Evolutionary conservation across 192 early-diverging fungal species (phyloP), one percentile per base, ranked within the genome.

Genomic region (Podila minutissima): DNA sequence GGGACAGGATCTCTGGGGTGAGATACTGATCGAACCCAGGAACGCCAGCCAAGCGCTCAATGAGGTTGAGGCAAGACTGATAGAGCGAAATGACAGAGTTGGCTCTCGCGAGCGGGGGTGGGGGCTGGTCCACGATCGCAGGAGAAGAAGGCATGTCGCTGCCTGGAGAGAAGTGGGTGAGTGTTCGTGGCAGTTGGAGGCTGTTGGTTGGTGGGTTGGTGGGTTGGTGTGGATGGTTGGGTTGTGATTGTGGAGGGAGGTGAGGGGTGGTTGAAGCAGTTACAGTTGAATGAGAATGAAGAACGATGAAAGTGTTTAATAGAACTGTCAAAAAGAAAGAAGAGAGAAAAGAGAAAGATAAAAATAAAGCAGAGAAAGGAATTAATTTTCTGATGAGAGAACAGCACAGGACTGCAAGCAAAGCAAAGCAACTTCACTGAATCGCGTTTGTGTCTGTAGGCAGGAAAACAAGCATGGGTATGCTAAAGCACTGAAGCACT

Each of bases 41-140:
- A 26, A 94, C 92, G 70, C 87, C 86, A 32, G 91, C 86, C 26
- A 94, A 87, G 74, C 90, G 88, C 69, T 93, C 92, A 22, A 92
- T 79, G 13, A 93, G 86, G 59, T 89, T 88, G 41, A 89, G 81
- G 84, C 92, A 93, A 10, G 86, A 88, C 70, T 93, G 92, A 76
- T 93, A 94, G 64, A 94, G 85, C 5, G 93, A 94, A 66, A 76
- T 65, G 63, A 69, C 66, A 41, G 69, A 69, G 73, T 81, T 81
- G 22, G 64, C 77, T 58, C 69, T 68, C 53, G 55, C 32, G 65
- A 79, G 76, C 22, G 76, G 76, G 22, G 76, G 76, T 35, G 75
- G 75, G 28, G 76, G 76, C 66, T 72, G 76, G 53, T 72, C 73
- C 28, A 75, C 69, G 38, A 67, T 57, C 32, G 64, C 63, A 31